phyloP scores from a whole-genome alignment of 305 asterid species.

The Solanum aculeatissimum region DNA sequence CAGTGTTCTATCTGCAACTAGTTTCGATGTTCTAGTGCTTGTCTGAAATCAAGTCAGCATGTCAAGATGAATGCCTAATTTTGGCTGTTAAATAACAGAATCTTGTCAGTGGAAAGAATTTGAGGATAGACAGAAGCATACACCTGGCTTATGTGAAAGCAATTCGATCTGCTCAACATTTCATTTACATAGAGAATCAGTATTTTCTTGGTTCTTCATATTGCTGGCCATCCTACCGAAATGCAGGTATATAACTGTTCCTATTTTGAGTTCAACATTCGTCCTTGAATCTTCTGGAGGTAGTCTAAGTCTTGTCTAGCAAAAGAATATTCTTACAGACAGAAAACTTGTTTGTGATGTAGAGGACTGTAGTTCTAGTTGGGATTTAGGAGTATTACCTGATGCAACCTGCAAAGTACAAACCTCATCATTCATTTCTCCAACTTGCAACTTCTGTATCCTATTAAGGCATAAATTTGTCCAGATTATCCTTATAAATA shows the following conservation, averaged over 20 bases:
- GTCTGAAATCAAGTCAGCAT: background rate
- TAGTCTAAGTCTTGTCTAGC: background rate
- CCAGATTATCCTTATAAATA: background rate
- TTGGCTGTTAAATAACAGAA: background rate
- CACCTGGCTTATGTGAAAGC: conserved; percentile 13
- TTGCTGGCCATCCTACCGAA: conserved; percentile 8
- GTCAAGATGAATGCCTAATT: background rate
- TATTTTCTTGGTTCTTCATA: conserved; percentile 19
- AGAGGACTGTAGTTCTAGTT: background rate
- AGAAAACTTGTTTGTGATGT: background rate
- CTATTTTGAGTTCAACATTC: background rate
- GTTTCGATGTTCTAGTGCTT: background rate
- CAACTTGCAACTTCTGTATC: background rate
- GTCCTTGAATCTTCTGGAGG: background rate
- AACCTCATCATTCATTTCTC: background rate
- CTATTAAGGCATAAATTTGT: background rate
- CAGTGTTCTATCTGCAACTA: background rate
- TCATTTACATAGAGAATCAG: conserved; percentile 14
- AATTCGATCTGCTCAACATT: conserved; percentile 12
- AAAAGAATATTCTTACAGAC: background rate
- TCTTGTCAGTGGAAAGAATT: conserved; percentile 12
- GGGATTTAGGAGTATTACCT: background rate
- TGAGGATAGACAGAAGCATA: conserved; percentile 14
- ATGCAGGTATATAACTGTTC: conserved; percentile 3
- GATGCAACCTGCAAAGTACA: background rate